Conservation (phyloP, 805 yeast genomes). For the Yarrowia sp. region DNA sequence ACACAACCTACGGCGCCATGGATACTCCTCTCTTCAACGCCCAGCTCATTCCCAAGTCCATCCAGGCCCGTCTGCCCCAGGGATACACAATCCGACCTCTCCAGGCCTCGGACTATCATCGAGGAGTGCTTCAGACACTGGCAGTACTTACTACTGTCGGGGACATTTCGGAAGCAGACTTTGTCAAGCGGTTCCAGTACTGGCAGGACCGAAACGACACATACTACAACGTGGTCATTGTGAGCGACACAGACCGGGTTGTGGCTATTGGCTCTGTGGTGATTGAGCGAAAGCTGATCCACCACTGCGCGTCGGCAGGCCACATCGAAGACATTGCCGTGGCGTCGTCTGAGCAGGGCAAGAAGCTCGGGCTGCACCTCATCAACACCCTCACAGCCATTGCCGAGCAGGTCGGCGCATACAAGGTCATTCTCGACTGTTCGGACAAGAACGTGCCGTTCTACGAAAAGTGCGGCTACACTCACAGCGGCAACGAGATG, state of each 20-base stretch:
- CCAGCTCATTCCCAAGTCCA: constrained; percentile 33
- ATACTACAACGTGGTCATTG: constrained; percentile 69
- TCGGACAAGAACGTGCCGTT: constrained; percentile 75
- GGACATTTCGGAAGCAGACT: constrained; percentile 50
- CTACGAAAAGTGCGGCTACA: constrained; percentile 83
- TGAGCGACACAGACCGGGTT: constrained; percentile 48
- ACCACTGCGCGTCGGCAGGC: constrained; percentile 79
- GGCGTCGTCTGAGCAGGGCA: constrained; percentile 70
- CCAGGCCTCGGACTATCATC: constrained; percentile 51
- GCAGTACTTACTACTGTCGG: constrained; percentile 81
- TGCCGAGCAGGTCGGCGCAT: constrained; percentile 64
- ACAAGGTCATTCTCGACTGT: constrained; percentile 88
- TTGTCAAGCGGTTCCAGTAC: constrained; percentile 48
- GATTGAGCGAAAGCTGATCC: constrained; percentile 76
- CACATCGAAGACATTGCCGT: constrained; percentile 96
- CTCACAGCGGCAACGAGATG: constrained; percentile 45
- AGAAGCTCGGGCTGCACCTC: constrained; percentile 66
- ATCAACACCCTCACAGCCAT: constrained; percentile 58
- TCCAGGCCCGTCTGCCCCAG: constrained; percentile 44
- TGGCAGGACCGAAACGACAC: constrained; percentile 54
- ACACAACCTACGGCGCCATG: not conserved
- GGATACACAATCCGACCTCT: constrained; percentile 67
- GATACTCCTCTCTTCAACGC: constrained; percentile 31
- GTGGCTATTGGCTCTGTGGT: constrained; percentile 84
- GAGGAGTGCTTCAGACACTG: constrained; percentile 62